A percentile compares a stretch with the other conserved stretches of the same genome.
These are phyloP conservation scores for Ascochyta pisi DNA, from an alignment of 2,329 filamentous ascomycete species.

Conservation along the genomic window DNA sequence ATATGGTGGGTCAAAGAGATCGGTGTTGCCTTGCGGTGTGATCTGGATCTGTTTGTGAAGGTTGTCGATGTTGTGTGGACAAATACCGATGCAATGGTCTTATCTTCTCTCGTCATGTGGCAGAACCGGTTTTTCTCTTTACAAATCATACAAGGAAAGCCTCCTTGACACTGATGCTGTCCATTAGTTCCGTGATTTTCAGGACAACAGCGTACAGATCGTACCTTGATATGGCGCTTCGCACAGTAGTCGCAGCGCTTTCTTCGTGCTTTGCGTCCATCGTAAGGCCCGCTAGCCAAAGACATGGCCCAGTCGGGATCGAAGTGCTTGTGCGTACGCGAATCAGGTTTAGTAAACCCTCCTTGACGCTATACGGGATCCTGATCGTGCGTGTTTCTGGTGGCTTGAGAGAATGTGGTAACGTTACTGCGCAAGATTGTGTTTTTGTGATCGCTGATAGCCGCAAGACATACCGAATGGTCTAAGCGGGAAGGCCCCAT, in stretches of 20 bases:
- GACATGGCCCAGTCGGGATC: conserved; percentile 13
- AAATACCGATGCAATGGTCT: conserved; percentile 22
- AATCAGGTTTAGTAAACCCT: background rate
- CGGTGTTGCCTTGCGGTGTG: background rate
- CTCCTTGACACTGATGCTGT: conserved; percentile 30
- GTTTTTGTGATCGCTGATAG: background rate
- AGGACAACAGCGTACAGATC: background rate
- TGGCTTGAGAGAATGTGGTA: conserved; percentile 7
- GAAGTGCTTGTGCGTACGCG: background rate
- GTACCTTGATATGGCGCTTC: conserved; percentile 36
- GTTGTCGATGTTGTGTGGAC: conserved; percentile 15
- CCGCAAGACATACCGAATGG: background rate
- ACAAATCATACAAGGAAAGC: conserved; percentile 31
- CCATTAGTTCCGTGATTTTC: background rate
- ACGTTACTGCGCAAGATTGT: background rate
- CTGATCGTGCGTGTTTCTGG: background rate
- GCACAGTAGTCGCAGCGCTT: conserved; percentile 36
- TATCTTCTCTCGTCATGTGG: conserved; percentile 6
- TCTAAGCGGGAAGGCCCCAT: background rate
- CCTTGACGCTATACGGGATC: background rate
- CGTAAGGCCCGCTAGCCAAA: conserved; percentile 31
- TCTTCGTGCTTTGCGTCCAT: conserved; percentile 37
- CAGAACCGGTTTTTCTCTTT: conserved; percentile 26
- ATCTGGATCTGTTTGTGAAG: background rate
- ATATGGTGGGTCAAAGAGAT: background rate